Conservation (phyloP, 2,329 filamentous ascomycete species). For the Dactylellina leptospora region DNA sequence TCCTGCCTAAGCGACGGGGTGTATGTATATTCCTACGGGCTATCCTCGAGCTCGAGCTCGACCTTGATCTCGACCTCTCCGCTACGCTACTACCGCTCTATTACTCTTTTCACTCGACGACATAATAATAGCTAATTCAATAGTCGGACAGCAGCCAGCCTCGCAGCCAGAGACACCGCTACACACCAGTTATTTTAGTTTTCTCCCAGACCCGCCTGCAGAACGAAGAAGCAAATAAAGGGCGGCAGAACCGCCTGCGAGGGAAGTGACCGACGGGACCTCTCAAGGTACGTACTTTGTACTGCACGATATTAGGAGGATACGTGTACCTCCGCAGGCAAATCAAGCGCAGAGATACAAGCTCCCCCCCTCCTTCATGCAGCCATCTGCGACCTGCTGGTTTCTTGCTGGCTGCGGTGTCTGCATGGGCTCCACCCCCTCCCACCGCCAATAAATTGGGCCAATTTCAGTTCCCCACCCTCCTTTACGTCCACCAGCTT, state of each 20-base stretch:
- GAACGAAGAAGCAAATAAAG: constrained; percentile 32
- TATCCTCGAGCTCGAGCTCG: background rate
- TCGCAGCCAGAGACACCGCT: no score
- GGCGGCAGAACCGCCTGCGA: constrained; percentile 39
- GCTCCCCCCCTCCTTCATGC: background rate
- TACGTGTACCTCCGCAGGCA: background rate
- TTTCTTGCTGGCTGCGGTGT: background rate
- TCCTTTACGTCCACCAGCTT: constrained; percentile 4
- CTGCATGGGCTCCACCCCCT: constrained; percentile 32
- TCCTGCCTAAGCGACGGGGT: background rate
- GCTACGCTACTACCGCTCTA: background rate
- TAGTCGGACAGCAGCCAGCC: no score
- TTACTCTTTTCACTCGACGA: no score
- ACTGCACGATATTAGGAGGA: no score
- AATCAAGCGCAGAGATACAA: background rate
- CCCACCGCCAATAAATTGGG: constrained; percentile 45
- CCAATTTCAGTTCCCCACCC: constrained; percentile 23
- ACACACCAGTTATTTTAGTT: constrained; percentile 3
- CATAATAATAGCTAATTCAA: no score
- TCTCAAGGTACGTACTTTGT: constrained; percentile 21
- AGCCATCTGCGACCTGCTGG: constrained; percentile 1
- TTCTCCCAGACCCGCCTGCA: constrained; percentile 23
- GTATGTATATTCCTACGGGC: background rate
- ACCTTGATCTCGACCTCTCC: background rate
- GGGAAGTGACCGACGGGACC: constrained; percentile 40